These are phyloP conservation scores for Ganoderma lucidum DNA, from an alignment of 1,284 basidiomycete species.

Conservation along the genomic window DNA sequence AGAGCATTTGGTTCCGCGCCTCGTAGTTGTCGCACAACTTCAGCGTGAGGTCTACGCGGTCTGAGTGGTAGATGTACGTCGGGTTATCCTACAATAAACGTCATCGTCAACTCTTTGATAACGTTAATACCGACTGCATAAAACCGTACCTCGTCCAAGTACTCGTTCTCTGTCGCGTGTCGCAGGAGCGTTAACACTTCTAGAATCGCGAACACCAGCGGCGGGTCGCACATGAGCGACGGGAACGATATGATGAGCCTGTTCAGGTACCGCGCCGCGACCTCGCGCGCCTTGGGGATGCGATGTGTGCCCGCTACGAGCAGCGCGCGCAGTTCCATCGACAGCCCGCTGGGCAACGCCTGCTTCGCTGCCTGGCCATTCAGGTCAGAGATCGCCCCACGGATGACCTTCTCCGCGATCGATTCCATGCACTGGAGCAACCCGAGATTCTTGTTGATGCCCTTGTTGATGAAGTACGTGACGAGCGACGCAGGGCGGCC, in stretches of 20 bases:
- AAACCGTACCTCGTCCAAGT: constrained; percentile 82
- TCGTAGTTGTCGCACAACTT: constrained; percentile 90
- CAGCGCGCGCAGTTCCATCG: constrained; percentile 79
- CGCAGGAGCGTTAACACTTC: constrained; percentile 93
- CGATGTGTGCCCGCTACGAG: constrained; percentile 88
- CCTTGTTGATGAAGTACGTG: constrained; percentile 91
- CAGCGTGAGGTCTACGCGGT: constrained; percentile 77
- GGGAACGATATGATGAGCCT: constrained; percentile 93
- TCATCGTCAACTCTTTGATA: too few relatives aligned
- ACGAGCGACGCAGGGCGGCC: constrained; percentile 87
- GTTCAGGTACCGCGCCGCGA: constrained; percentile 87
- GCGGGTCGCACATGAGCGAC: constrained; percentile 90
- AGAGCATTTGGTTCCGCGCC: constrained; percentile 86
- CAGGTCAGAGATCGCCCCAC: constrained; percentile 74
- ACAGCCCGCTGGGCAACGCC: constrained; percentile 76
- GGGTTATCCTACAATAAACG: constrained; percentile 79
- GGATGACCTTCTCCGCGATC: constrained; percentile 89
- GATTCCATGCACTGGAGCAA: constrained; percentile 84
- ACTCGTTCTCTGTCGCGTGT: constrained; percentile 91
- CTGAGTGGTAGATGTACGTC: constrained; percentile 83
- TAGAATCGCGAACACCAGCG: constrained; percentile 88
- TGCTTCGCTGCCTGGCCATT: constrained; percentile 83
- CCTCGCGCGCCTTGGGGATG: constrained; percentile 81
- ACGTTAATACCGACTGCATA: not conserved
- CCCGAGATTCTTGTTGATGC: constrained; percentile 76